A percentile compares a stretch with the other conserved stretches of the same genome.
Conservation (phyloP, 2,329 filamentous ascomycete species). For the Lasiodiplodia sp. region DNA sequence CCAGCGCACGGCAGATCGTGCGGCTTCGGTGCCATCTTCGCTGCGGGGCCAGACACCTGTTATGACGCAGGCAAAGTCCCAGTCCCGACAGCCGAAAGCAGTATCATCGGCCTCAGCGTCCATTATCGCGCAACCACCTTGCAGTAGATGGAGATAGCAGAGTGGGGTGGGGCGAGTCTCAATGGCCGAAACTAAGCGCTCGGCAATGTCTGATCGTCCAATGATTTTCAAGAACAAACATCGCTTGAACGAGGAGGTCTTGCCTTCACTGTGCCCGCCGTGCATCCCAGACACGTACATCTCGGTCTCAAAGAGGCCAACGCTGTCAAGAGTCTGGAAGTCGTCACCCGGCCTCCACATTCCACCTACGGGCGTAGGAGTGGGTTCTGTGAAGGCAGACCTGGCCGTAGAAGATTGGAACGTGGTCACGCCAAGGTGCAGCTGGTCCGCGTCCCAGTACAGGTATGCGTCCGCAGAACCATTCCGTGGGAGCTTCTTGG, state of each 20-base stretch:
- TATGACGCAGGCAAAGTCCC: conserved; percentile 70
- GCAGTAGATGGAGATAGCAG: conserved; percentile 70
- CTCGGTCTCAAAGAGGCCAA: conserved; percentile 64
- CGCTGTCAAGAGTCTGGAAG: conserved; percentile 52
- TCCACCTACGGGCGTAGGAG: conserved; percentile 28
- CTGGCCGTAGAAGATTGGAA: conserved; percentile 50
- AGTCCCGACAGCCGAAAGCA: conserved; percentile 70
- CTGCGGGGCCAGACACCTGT: conserved; percentile 68
- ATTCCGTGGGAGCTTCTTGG: conserved; percentile 50
- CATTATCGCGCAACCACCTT: conserved; percentile 63
- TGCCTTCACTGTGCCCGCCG: conserved; percentile 63
- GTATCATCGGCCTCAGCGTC: conserved; percentile 56
- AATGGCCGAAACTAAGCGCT: conserved; percentile 56
- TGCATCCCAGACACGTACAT: conserved; percentile 69
- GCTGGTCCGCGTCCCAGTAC: conserved; percentile 55
- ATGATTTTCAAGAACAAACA: conserved; percentile 67
- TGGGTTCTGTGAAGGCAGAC: conserved; percentile 29
- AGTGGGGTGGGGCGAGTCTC: conserved; percentile 58
- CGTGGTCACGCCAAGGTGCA: conserved; percentile 62
- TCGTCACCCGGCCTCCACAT: conserved; percentile 47
- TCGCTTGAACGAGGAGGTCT: conserved; percentile 70
- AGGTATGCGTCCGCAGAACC: conserved; percentile 65
- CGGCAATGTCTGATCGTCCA: conserved; percentile 42
- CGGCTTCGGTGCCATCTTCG: conserved; percentile 55
- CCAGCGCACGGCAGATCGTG: conserved; percentile 57